A percentile compares a stretch with the other conserved stretches of the same genome.
These are phyloP conservation scores for Xerophyta viscosa DNA, from an alignment of 106 monocot genomes.

Conservation along the genomic window DNA sequence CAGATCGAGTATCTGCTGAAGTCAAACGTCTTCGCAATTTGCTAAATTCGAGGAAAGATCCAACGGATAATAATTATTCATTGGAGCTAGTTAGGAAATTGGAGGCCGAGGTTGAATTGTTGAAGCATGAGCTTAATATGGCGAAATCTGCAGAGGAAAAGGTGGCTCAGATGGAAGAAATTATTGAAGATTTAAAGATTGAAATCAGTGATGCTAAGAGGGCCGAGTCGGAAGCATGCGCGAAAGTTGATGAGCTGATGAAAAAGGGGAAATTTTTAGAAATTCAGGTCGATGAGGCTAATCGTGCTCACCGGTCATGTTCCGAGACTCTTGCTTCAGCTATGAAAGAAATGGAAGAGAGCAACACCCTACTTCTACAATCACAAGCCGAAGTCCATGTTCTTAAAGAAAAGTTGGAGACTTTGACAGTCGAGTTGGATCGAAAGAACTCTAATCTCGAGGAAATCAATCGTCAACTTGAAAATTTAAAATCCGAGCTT, in stretches of 20 bases:
- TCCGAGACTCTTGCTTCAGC: slow-evolving; percentile 10
- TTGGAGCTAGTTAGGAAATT: slow-evolving; percentile 36
- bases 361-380: slow-evolving; percentile 11
- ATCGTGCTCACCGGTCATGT: slow-evolving; percentile 20
- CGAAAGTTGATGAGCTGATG: slow-evolving; percentile 39
- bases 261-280: slow-evolving; percentile 27
- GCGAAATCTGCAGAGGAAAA: slow-evolving; percentile 29
- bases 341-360: slow-evolving; percentile 27
- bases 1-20: slow-evolving; percentile 37
- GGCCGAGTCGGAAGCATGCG: slow-evolving; percentile 20
- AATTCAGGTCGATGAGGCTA: slow-evolving; percentile 21
- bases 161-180: slow-evolving; percentile 18
- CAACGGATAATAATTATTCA: slow-evolving; percentile 19
- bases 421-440: slow-evolving; percentile 31
- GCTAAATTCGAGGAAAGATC: slow-evolving; percentile 40
- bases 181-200: slow-evolving; percentile 25
- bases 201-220: slow-evolving; percentile 31
- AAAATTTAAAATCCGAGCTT: slow-evolving; percentile 22
- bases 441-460: slow-evolving; percentile 19
- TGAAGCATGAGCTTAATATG: slow-evolving; percentile 38
- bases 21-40: slow-evolving; percentile 39
- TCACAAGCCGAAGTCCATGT: slow-evolving; percentile 19
- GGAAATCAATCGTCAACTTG: slow-evolving; percentile 16
- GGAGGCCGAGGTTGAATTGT: slow-evolving; percentile 21
- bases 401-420: slow-evolving; percentile 26